phyloP scores from a whole-genome alignment of 2,329 filamentous ascomycete species.

The Leptographium radiaticola region DNA sequence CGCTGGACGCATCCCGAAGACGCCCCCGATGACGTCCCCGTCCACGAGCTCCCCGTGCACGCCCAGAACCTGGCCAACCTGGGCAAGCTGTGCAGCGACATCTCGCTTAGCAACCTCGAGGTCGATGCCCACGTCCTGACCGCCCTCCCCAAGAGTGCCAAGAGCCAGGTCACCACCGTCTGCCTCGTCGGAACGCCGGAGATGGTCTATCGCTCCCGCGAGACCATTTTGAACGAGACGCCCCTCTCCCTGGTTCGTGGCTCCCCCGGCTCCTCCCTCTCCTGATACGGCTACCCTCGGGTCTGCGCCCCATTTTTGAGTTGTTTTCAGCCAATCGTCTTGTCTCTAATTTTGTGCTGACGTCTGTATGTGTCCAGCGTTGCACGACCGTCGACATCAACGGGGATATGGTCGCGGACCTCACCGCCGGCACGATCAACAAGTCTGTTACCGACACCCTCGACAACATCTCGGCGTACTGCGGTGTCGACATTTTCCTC shows the following conservation, averaged over 20 bases:
- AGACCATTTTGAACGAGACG: slow-evolving; percentile 80
- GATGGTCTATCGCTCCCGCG: slow-evolving; percentile 76
- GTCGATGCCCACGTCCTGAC: slow-evolving; percentile 77
- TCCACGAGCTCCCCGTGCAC: slow-evolving; percentile 86
- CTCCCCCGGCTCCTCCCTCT: neutral
- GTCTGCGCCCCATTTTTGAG: slow-evolving; percentile 12
- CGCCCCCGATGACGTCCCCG: slow-evolving; percentile 69
- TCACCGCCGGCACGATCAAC: slow-evolving; percentile 52
- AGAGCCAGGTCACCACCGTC: slow-evolving; percentile 68
- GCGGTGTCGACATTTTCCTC: slow-evolving; percentile 92
- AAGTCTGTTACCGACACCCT: slow-evolving; percentile 70
- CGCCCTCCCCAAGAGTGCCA: slow-evolving; percentile 60
- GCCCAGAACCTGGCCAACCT: slow-evolving; percentile 72
- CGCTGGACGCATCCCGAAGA: slow-evolving; percentile 90
- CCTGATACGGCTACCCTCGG: neutral
- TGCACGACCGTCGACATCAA: slow-evolving; percentile 91
- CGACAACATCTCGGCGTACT: slow-evolving; percentile 75
- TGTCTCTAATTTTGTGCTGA: neutral
- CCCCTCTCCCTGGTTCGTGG: slow-evolving; percentile 63
- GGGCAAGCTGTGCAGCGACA: slow-evolving; percentile 65
- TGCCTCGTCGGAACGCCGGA: slow-evolving; percentile 82
- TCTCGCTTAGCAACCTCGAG: slow-evolving; percentile 57
- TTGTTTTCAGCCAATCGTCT: slow-evolving; percentile 5
- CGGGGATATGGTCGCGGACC: slow-evolving; percentile 75
- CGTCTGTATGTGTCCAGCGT: slow-evolving; percentile 39